Evolutionary conservation across 1,284 basidiomycete genomes (phyloP).

Genomic region (Dichomitus squalens): DNA sequence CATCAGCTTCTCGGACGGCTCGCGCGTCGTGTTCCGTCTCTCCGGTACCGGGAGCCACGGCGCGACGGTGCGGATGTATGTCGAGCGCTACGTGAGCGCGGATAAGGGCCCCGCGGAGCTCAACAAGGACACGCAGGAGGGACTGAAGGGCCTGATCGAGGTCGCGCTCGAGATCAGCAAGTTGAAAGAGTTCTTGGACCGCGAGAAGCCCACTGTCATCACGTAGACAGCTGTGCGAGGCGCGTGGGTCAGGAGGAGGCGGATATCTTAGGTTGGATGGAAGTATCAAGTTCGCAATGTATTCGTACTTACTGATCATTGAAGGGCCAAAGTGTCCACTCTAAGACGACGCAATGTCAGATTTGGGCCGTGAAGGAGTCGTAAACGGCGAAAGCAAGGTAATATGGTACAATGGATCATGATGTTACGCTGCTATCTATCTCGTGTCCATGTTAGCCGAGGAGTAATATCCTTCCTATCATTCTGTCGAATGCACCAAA

Average conservation of each 20-base stretch:
- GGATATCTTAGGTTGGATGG: slow-evolving; percentile 4
- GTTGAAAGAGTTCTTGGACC: slow-evolving; percentile 83
- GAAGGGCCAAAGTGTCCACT: too few species aligned
- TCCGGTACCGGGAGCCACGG: slow-evolving; percentile 96
- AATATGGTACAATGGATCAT: too few species aligned
- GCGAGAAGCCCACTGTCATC: slow-evolving; percentile 94
- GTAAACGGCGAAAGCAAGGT: too few species aligned
- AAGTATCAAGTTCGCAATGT: slow-evolving; percentile 16
- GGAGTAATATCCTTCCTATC: too few species aligned
- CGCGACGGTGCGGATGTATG: slow-evolving; percentile 92
- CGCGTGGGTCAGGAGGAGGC: background rate
- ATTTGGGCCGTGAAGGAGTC: too few species aligned
- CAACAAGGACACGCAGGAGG: slow-evolving; percentile 79
- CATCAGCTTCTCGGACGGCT: slow-evolving; percentile 89
- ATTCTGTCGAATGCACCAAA: too few species aligned
- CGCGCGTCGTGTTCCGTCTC: slow-evolving; percentile 92
- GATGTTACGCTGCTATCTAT: too few species aligned
- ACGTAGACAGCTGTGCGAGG: slow-evolving; percentile 54
- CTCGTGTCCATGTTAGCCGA: too few species aligned
- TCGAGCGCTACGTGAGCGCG: slow-evolving; percentile 87
- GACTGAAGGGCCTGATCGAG: slow-evolving; percentile 94
- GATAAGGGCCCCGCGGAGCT: slow-evolving; percentile 78
- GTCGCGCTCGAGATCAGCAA: slow-evolving; percentile 86
- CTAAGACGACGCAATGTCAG: too few species aligned
- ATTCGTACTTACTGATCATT: too few species aligned